Percentiles rank a stretch among this genome's conserved stretches.
Evolutionary conservation across 495 filamentous ascomycete species (phyloP).

Genomic region (Talaromyces proteolyticus): DNA sequence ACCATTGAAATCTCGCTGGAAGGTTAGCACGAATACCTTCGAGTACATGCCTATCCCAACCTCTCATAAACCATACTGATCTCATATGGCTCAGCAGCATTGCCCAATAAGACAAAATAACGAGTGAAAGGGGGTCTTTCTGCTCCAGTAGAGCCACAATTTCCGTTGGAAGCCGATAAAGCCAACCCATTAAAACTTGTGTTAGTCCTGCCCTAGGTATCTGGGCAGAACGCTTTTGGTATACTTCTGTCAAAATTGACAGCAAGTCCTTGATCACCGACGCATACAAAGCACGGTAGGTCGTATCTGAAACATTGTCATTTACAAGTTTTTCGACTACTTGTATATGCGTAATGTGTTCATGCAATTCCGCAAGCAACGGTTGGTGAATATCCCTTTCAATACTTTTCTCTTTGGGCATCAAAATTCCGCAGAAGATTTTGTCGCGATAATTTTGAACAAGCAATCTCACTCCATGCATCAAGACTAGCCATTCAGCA

Average conservation of each 20-base stretch:
- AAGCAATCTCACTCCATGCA: constrained; percentile 36
- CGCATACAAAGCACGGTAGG: constrained; percentile 6
- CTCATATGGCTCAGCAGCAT: constrained; percentile 30
- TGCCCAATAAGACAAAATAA: constrained; percentile 28
- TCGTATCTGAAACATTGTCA: background rate
- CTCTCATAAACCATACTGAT: constrained; percentile 29
- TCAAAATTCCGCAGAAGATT: constrained; percentile 26
- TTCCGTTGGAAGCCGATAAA: constrained; percentile 25
- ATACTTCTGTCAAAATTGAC: constrained; percentile 14
- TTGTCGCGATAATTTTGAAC: constrained; percentile 12
- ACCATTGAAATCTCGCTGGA: constrained; percentile 12
- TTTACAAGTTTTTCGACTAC: constrained; percentile 13
- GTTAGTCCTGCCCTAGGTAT: constrained; percentile 13
- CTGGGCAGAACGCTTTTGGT: constrained; percentile 11
- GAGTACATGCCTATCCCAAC: constrained; percentile 34
- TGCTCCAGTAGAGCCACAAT: constrained; percentile 23
- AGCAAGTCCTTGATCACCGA: constrained; percentile 12
- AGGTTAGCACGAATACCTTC: constrained; percentile 19
- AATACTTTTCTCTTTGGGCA: constrained; percentile 3
- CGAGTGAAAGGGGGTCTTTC: constrained; percentile 28
- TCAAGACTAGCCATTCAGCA: constrained; percentile 38
- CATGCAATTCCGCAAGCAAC: constrained; percentile 12
- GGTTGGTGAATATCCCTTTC: constrained; percentile 5
- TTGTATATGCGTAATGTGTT: constrained; percentile 13
- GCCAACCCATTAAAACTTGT: constrained; percentile 27